Conservation (phyloP, 345 rosid genomes). For the Erodium maritimum region DNA sequence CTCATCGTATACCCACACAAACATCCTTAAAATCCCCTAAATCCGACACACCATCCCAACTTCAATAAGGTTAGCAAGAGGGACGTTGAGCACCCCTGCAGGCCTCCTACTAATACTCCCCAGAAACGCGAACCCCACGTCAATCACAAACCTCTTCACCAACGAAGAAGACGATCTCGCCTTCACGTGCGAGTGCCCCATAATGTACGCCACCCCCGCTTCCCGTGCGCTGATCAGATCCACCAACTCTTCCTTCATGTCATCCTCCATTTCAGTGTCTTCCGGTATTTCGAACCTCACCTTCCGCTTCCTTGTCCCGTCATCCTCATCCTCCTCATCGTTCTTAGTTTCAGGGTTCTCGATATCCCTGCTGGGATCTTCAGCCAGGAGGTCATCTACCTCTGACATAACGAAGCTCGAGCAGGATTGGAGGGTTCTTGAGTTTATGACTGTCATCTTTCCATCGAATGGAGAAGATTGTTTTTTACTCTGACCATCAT, state of each 20-base stretch:
- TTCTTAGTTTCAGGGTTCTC: conserved; percentile 57
- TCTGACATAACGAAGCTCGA: conserved; percentile 42
- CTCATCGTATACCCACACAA: too few relatives aligned
- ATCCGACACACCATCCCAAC: conserved; percentile 64
- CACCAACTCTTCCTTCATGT: conserved; percentile 67
- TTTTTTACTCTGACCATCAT: too few relatives aligned
- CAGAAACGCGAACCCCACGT: conserved; percentile 75
- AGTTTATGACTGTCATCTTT: conserved; percentile 86
- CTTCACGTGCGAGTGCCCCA: conserved; percentile 86
- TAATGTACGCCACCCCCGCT: conserved; percentile 73
- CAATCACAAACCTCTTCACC: conserved; percentile 59
- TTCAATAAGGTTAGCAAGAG: conserved; percentile 86
- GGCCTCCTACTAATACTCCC: conserved; percentile 91
- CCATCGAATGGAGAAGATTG: conserved; percentile 58
- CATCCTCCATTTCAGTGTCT: conserved; percentile 50
- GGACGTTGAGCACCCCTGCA: conserved; percentile 78
- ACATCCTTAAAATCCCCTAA: too few relatives aligned
- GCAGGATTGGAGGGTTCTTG: conserved; percentile 36
- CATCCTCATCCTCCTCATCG: conserved; percentile 54
- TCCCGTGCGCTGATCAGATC: conserved; percentile 80
- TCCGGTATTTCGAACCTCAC: conserved; percentile 53
- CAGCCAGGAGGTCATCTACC: conserved; percentile 27
- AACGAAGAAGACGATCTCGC: conserved; percentile 56
- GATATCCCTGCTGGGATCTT: conserved; percentile 38
- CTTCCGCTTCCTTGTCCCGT: conserved; percentile 46